Evolutionary conservation across 345 rosid genomes (phyloP).

Genomic region (Moricandia moricandioides): DNA sequence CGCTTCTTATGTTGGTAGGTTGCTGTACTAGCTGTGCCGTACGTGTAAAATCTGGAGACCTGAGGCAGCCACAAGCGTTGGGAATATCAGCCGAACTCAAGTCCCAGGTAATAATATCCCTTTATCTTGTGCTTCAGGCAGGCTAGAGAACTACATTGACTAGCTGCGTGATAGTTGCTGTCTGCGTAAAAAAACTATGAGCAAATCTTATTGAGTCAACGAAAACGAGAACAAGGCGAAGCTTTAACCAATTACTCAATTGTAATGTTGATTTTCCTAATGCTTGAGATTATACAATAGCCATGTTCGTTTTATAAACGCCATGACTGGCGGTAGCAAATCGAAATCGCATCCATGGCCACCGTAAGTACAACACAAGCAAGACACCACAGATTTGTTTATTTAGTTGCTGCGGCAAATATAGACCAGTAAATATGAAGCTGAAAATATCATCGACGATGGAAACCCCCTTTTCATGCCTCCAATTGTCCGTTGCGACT

Average conservation of each 20-base stretch:
- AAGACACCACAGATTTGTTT: too few species aligned
- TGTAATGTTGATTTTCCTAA: not conserved
- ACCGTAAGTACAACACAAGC: too few species aligned
- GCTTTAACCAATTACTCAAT: not conserved
- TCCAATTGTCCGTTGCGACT: too few species aligned
- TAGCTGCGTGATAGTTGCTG: not conserved
- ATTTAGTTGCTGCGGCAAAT: too few species aligned
- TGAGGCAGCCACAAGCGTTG: conserved; percentile 91
- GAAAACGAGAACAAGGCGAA: not conserved
- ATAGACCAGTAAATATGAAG: too few species aligned
- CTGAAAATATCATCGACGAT: too few species aligned
- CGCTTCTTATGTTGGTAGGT: conserved; percentile 46
- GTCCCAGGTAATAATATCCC: conserved; percentile 58
- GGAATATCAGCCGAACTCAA: conserved; percentile 92
- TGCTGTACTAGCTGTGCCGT: conserved; percentile 99
- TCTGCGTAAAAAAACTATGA: not conserved
- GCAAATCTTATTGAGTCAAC: not conserved
- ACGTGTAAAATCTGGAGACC: conserved; percentile 35
- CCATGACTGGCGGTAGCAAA: too few species aligned
- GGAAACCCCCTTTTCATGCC: too few species aligned
- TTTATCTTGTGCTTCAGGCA: not conserved
- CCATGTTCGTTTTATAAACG: too few species aligned
- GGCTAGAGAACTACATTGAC: not conserved
- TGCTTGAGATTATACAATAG: not conserved
- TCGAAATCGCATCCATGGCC: too few species aligned